Conservation (phyloP, 2,329 filamentous ascomycete species). For the Clonostachys rhizophaga region DNA sequence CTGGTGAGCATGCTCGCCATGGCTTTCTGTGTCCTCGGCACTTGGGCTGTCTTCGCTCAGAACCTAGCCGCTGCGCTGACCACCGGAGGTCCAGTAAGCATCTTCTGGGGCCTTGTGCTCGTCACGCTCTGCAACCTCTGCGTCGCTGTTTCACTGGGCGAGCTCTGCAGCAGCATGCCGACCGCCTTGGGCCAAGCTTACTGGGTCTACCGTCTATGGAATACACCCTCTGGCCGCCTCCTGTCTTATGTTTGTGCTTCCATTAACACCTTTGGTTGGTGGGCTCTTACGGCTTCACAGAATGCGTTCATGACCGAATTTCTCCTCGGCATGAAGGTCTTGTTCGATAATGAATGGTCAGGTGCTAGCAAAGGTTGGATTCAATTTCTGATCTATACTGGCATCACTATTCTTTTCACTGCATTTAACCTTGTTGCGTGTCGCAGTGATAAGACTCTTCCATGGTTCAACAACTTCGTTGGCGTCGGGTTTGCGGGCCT, state of each 20-base stretch:
- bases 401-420: slow-evolving; percentile 40
- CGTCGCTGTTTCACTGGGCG: slow-evolving; percentile 49
- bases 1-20: slow-evolving; percentile 52
- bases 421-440: slow-evolving; percentile 46
- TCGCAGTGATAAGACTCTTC: slow-evolving; percentile 27
- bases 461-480: slow-evolving; percentile 52
- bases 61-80: slow-evolving; percentile 38
- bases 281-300: slow-evolving; percentile 49
- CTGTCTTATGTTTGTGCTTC: slow-evolving; percentile 52
- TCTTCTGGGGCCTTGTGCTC: slow-evolving; percentile 50
- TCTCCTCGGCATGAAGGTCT: slow-evolving; percentile 48
- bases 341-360: slow-evolving; percentile 43
- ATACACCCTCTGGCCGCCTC: slow-evolving; percentile 37
- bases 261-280: slow-evolving; percentile 59
- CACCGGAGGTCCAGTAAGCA: slow-evolving; percentile 48
- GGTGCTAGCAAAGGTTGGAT: slow-evolving; percentile 43
- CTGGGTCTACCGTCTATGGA: slow-evolving; percentile 36
- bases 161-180: slow-evolving; percentile 54
- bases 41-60: slow-evolving; percentile 54
- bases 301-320: slow-evolving; percentile 55
- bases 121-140: slow-evolving; percentile 47
- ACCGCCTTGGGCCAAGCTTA: slow-evolving; percentile 56
- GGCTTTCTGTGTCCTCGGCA: slow-evolving; percentile 52
- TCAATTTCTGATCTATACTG: slow-evolving; percentile 49
- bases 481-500: slow-evolving; percentile 45